Evolutionary conservation across 129 eudicot genomes (phyloP), one percentile per base, ranked within the genome.

Genomic region (Silybum marianum): DNA sequence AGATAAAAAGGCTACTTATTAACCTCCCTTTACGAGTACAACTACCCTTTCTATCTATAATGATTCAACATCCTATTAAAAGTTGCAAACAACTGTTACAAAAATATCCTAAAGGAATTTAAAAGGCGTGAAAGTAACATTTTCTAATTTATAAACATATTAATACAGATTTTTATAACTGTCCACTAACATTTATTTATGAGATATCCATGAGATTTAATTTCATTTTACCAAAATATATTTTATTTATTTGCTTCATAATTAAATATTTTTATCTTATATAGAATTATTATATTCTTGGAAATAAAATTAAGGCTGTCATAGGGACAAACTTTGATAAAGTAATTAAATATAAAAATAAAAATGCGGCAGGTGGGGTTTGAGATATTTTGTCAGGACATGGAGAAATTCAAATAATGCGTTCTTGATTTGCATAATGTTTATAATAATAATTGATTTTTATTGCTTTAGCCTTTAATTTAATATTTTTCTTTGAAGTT

Each of bases 311-410:
- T 65, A 77, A 63, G 19, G 62, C 38, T 34, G 54, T 34, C 18
- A 62, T 34, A 44, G 71, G 71, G 60, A 38, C 18, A 76, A 46
- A 76, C 72, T 63, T 34, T 7, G 10, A 63, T 62, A 76, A 76
- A 34, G 26, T 38, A 36, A 62, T 34, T 77, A 32, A 58, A 66
- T 39, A 65, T 63, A 32, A 32, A 58, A 30, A 77, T 73, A 65
- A 62, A 77, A 66, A 12, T 22, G 70, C 9, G 81, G 39, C 65
- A 36, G 8, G 62, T 77, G 67, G 79, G 70, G 46, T 24, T 22
- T 34, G 25, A 67, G 10, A 77, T 54, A 54, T 54, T 63, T 65
- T 66, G 80, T 76, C 71, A n/a, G 19, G 36, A 65, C 72, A 65
- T 38, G 60, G 28, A 23, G 26, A 65, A 65, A 39, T 66, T 78